phyloP scores from a whole-genome alignment of 2,329 filamentous ascomycete species.

The Hypoxylon sp. region DNA sequence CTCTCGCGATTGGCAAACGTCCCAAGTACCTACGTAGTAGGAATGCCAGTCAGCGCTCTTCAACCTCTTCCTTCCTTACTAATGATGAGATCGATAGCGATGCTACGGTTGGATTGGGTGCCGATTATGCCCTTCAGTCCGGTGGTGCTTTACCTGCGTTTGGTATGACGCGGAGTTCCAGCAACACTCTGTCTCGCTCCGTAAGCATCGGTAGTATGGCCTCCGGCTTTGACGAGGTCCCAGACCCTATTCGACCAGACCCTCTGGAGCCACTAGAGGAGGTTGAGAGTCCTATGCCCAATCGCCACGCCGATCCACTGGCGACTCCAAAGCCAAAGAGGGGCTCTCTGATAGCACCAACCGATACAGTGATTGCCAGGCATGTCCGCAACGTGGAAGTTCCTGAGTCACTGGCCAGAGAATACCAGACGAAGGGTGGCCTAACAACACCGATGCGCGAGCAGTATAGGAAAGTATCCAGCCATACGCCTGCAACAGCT shows the following conservation, averaged over 20 bases:
- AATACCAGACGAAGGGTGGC: conserved; percentile 84
- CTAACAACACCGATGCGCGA: conserved; percentile 67
- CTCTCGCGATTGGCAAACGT: conserved; percentile 63
- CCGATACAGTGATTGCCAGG: conserved; percentile 89
- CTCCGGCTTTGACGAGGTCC: conserved; percentile 76
- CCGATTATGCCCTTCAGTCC: conserved; percentile 86
- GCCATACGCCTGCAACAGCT: conserved; percentile 64
- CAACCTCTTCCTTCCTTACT: conserved; percentile 71
- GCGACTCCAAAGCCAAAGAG: conserved; percentile 79
- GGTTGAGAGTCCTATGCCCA: conserved; percentile 57
- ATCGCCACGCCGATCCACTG: conserved; percentile 64
- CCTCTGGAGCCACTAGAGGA: conserved; percentile 67
- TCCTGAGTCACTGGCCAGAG: conserved; percentile 86
- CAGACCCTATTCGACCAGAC: conserved; percentile 61
- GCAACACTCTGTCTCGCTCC: conserved; percentile 76
- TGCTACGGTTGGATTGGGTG: conserved; percentile 74
- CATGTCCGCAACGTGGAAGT: conserved; percentile 93
- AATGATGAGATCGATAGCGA: conserved; percentile 80
- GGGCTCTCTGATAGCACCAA: conserved; percentile 73
- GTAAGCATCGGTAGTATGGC: conserved; percentile 92
- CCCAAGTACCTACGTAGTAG: conserved; percentile 72
- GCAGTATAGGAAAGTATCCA: conserved; percentile 61
- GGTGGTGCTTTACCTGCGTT: conserved; percentile 78
- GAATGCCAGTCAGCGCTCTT: conserved; percentile 71
- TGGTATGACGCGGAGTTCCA: conserved; percentile 65